phyloP scores from a whole-genome alignment of 768 basidiomycete species.

The Pleurotus pulmonarius region DNA sequence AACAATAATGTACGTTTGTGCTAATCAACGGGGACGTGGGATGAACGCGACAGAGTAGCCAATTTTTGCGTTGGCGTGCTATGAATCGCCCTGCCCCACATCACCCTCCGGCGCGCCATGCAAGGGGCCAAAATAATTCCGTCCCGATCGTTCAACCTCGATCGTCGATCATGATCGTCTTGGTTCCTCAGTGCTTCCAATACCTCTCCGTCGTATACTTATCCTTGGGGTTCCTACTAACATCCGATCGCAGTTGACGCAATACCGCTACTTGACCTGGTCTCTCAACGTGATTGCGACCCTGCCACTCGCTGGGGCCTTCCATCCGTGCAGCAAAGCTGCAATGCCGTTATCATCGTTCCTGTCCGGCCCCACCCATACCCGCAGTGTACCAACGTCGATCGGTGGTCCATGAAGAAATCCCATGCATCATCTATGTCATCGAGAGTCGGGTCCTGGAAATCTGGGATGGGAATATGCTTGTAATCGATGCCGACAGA shows the following conservation, averaged over 20 bases:
- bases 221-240: neutral
- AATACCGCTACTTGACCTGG: neutral
- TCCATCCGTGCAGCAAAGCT: conserved; percentile 7
- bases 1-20: too few relatives aligned
- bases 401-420: conserved; percentile 11
- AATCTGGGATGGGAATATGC: conserved; percentile 18
- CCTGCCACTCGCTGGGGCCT: neutral
- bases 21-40: too few relatives aligned
- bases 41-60: too few relatives aligned
- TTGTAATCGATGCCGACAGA: conserved; percentile 11
- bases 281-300: neutral
- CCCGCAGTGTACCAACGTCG: conserved; percentile 9
- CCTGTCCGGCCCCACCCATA: conserved; percentile 11
- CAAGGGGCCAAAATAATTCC: too few relatives aligned
- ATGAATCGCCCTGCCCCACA: too few relatives aligned
- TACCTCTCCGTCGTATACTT: neutral
- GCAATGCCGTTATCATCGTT: conserved; percentile 9
- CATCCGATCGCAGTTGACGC: neutral
- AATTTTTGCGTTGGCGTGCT: too few relatives aligned
- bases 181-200: neutral
- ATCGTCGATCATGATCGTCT: too few relatives aligned
- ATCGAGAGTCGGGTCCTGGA: conserved; percentile 14
- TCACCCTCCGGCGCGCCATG: too few relatives aligned
- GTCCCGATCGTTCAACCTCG: too few relatives aligned
- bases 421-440: conserved; percentile 14